Base-by-base conservation (phyloP, 1,139 yeast species). In the Wickerhamomyces sp. region DNA sequence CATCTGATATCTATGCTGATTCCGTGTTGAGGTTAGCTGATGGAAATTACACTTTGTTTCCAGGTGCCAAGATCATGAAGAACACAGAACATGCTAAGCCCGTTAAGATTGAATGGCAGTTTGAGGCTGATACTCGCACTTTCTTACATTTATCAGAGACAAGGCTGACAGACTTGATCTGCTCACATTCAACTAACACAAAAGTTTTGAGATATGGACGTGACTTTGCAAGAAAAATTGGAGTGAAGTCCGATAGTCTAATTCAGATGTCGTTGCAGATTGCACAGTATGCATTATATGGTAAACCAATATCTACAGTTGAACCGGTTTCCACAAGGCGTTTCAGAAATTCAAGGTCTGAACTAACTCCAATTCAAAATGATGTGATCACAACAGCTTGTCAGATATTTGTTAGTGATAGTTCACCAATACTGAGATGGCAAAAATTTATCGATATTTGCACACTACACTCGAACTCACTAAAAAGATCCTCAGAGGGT, bases 311-410 rank as follows among this genome's bases (percentile, higher is more conserved):
- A 8, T 80, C 84, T 47, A 75, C 88, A 1, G 70, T 81, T 48
- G 94, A 85, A 59, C 91, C 91, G 2, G 79, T 84, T 13, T 80
- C 89, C 10, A 84, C 91, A 2, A 70, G 93, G 51, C 72, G 72
- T 52, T 85, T 83, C 63, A 71, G 70, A 50, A 82, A 82, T 60
- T 73, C 89, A 5, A 73, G 93, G 56, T 82, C 90, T 0, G 88
- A 84, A 52, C 72, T 84, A 38, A 72, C 84, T 36, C 78, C 86
- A 11, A 69, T 84, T 35, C 91, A 84, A 58, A 78, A 74, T 53
- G 80, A 76, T 35, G 60, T 63, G 8, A 67, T 84, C 40, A 62
- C 76, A 27, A 72, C 71, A 45, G 66, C 83, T 38, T 84, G 84
- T 44, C 87, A 82, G 60, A 56, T 74, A 3, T 84, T 79, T 57